Evolutionary conservation across 345 rosid species (phyloP).

Genomic region (Laguncularia racemosa): DNA sequence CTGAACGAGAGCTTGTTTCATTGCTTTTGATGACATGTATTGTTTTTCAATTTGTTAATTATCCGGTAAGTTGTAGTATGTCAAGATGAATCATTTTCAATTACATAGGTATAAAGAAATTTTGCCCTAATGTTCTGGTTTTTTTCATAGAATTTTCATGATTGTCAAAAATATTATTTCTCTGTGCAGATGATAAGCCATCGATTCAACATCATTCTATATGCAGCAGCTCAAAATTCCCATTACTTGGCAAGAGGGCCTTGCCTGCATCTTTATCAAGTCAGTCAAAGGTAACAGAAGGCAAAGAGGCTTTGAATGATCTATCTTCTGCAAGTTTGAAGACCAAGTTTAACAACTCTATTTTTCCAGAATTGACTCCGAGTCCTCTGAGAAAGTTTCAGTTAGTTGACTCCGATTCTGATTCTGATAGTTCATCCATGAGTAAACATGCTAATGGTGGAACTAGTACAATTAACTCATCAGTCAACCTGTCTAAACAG

Average conservation of each 20-base stretch:
- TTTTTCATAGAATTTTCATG: background rate
- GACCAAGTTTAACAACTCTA: slow-evolving; percentile 21
- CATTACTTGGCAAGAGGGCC: slow-evolving; percentile 39
- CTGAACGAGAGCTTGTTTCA: no score
- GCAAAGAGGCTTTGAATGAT: slow-evolving; percentile 27
- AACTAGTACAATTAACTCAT: slow-evolving; percentile 18
- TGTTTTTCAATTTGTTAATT: no score
- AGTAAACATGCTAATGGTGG: slow-evolving; percentile 18
- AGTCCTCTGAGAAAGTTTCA: slow-evolving; percentile 89
- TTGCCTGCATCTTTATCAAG: slow-evolving; percentile 31
- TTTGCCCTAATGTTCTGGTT: no score
- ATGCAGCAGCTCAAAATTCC: slow-evolving; percentile 56
- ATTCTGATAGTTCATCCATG: slow-evolving; percentile 51
- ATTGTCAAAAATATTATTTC: background rate
- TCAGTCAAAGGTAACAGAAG: slow-evolving; percentile 20
- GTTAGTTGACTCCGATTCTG: slow-evolving; percentile 80
- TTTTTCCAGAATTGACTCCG: slow-evolving; percentile 41
- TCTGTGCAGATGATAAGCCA: slow-evolving; percentile 32
- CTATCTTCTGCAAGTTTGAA: slow-evolving; percentile 32
- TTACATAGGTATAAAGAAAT: no score
- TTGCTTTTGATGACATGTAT: no score
- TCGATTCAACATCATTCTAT: slow-evolving; percentile 36
- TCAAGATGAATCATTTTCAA: no score
- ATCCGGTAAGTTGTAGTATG: no score
- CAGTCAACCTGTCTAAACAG: slow-evolving; percentile 8